Conservation (phyloP, 2,329 filamentous ascomycete genomes). For the Ceratocystis harringtonii region DNA sequence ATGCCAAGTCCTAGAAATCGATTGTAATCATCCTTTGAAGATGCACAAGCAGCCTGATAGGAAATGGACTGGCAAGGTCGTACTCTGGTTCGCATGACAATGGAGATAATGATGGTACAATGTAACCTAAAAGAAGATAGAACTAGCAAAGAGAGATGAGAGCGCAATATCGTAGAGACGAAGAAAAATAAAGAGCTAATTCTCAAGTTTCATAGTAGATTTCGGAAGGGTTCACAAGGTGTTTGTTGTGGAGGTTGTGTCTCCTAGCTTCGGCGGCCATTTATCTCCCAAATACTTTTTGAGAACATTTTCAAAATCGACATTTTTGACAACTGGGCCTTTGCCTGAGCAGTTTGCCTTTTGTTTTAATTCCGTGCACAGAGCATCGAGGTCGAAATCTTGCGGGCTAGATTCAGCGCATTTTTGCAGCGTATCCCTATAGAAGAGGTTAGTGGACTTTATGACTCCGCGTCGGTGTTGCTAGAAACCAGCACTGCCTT, state of each 20-base stretch:
- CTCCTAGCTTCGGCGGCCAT: conserved; percentile 1
- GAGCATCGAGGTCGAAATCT: conserved; percentile 82
- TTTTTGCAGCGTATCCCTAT: conserved; percentile 69
- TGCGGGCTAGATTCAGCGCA: conserved; percentile 79
- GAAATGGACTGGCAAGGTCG: neutral
- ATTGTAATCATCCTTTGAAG: no score
- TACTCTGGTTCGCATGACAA: neutral
- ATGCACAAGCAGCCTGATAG: no score
- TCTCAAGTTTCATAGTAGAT: neutral
- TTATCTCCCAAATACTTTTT: conserved; percentile 43
- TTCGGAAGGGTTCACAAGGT: neutral
- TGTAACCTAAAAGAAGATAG: no score
- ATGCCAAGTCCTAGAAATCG: neutral
- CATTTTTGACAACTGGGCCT: conserved; percentile 77
- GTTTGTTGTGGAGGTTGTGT: neutral
- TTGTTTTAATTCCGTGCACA: conserved; percentile 83
- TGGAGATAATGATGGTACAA: neutral
- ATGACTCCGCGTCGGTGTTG: neutral
- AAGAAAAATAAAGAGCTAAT: neutral
- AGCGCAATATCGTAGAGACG: neutral
- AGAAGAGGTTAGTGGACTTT: conserved; percentile 7
- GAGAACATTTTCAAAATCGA: conserved; percentile 72
- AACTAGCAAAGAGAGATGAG: neutral
- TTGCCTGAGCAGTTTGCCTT: conserved; percentile 91
- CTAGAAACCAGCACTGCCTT: neutral